A percentile compares a stretch with the other conserved stretches of the same genome.
Conservation (phyloP, 441 rosid genomes). For the Erodium texanum region DNA sequence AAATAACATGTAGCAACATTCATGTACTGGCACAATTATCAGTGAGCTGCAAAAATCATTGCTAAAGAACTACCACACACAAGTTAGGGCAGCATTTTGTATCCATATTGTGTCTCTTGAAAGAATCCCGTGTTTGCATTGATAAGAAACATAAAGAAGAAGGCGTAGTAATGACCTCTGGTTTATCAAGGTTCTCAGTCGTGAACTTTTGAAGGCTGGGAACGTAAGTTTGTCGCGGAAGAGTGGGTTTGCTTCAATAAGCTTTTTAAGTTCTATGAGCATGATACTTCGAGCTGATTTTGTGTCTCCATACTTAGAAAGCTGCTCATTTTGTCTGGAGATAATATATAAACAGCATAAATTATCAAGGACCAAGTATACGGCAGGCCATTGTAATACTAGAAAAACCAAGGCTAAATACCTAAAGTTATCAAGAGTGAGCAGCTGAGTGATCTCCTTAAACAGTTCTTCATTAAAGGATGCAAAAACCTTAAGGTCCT, state of each 20-base stretch:
- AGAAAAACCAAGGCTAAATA: slow-evolving; percentile 14
- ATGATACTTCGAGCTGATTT: slow-evolving; percentile 72
- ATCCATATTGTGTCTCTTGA: background rate
- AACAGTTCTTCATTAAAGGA: slow-evolving; percentile 73
- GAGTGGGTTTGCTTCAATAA: slow-evolving; percentile 76
- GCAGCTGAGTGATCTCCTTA: slow-evolving; percentile 70
- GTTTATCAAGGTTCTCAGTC: slow-evolving; percentile 67
- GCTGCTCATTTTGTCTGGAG: slow-evolving; percentile 66
- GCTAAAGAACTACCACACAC: background rate
- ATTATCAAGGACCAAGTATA: slow-evolving; percentile 12
- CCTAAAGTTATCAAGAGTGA: slow-evolving; percentile 75
- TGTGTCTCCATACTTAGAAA: slow-evolving; percentile 67
- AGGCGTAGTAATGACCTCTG: slow-evolving; percentile 41
- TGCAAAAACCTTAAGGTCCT: slow-evolving; percentile 72
- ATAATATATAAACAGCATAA: background rate
- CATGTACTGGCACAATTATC: background rate
- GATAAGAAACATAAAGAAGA: background rate
- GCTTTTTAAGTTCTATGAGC: slow-evolving; percentile 66
- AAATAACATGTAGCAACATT: background rate
- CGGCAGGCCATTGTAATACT: background rate
- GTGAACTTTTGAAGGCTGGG: slow-evolving; percentile 64
- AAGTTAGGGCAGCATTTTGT: background rate
- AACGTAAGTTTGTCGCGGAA: slow-evolving; percentile 80
- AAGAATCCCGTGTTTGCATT: background rate
- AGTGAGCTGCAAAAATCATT: background rate